Evolutionary conservation across 306 rosid genomes (phyloP).

Genomic region (Trichosanthes truncata): DNA sequence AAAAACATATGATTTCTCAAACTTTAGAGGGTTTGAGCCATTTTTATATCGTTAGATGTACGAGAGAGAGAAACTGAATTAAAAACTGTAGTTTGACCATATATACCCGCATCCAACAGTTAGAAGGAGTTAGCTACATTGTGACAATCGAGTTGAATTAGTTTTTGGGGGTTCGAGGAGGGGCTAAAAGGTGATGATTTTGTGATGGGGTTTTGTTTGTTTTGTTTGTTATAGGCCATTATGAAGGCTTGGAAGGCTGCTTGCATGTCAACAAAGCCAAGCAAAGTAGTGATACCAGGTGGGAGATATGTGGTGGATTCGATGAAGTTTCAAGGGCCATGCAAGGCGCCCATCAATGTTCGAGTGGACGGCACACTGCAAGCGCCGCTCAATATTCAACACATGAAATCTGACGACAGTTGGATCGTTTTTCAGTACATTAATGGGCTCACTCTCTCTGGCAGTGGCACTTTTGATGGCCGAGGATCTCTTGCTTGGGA

Average conservation of each 20-base stretch:
- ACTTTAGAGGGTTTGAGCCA: no score
- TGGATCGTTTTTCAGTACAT: slow-evolving; percentile 29
- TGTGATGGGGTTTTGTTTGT: neutral
- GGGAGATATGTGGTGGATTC: slow-evolving; percentile 12
- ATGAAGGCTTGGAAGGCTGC: slow-evolving; percentile 25
- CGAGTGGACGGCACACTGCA: slow-evolving; percentile 18
- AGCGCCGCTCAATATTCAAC: slow-evolving; percentile 16
- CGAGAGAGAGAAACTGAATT: no score
- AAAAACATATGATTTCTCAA: no score
- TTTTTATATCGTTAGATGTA: no score
- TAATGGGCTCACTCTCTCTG: slow-evolving; percentile 18
- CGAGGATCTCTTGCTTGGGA: slow-evolving; percentile 28
- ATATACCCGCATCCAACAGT: no score
- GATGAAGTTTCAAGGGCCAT: slow-evolving; percentile 26
- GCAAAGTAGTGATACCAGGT: slow-evolving; percentile 11
- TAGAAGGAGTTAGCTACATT: neutral
- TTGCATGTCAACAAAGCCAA: slow-evolving; percentile 14
- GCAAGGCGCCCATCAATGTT: slow-evolving; percentile 31
- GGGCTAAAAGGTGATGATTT: neutral
- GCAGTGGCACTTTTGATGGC: slow-evolving; percentile 35
- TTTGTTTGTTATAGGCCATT: slow-evolving; percentile 21
- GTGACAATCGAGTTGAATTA: neutral
- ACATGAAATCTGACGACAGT: neutral
- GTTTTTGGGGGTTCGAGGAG: neutral
- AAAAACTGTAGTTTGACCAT: no score